Evolutionary conservation across 1,139 yeast genomes (phyloP).

Genomic region (Pichia sp.): DNA sequence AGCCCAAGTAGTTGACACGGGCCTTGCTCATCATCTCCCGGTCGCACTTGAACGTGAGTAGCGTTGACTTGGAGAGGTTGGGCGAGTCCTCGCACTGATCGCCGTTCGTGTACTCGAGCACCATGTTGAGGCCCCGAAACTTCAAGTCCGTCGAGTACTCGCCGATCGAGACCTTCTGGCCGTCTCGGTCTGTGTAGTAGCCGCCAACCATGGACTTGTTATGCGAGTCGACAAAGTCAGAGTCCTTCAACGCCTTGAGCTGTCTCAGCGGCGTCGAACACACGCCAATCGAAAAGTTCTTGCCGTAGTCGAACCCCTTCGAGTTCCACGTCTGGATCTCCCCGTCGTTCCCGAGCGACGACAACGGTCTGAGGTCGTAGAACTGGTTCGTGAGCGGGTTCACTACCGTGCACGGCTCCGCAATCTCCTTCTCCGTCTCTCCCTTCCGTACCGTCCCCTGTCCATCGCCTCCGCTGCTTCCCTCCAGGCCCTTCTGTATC

Average conservation of each 20-base stretch:
- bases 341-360: constrained; percentile 42
- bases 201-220: constrained; percentile 62
- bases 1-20: constrained; percentile 65
- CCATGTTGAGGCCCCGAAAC: constrained; percentile 67
- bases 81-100: constrained; percentile 55
- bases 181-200: constrained; percentile 42
- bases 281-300: constrained; percentile 74
- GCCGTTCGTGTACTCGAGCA: constrained; percentile 69
- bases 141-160: constrained; percentile 54
- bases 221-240: constrained; percentile 39
- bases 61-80: constrained; percentile 51
- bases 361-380: constrained; percentile 51
- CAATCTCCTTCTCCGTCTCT: constrained; percentile 3
- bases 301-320: constrained; percentile 65
- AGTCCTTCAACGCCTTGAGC: constrained; percentile 26
- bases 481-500: background rate
- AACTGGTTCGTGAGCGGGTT: constrained; percentile 52
- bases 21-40: constrained; percentile 67
- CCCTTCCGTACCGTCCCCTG: background rate
- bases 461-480: background rate
- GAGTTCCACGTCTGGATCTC: constrained; percentile 58
- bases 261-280: constrained; percentile 58
- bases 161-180: constrained; percentile 58
- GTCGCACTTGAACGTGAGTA: constrained; percentile 76
- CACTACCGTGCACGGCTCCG: constrained; percentile 51